These are phyloP conservation scores for Coemansia sp. DNA, from an alignment of 192 early-diverging fungal species.

Conservation along the genomic window DNA sequence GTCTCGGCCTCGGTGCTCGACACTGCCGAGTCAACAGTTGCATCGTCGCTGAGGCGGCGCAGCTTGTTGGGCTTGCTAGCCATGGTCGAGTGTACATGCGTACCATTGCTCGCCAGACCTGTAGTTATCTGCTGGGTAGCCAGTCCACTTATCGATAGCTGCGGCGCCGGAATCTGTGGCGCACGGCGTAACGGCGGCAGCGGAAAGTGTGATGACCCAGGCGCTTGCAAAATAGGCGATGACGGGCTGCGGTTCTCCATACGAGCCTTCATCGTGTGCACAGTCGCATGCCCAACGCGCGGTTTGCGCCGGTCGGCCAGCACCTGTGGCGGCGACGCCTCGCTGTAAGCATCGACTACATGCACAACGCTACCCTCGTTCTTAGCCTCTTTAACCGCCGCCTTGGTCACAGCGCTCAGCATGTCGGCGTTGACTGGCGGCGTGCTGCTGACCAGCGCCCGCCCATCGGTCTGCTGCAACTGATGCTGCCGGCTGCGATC, in stretches of 20 bases:
- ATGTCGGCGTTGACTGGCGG: slow-evolving; percentile 38
- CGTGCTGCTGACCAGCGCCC: slow-evolving; percentile 3
- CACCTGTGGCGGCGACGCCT: slow-evolving; percentile 48
- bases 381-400: slow-evolving; percentile 46
- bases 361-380: slow-evolving; percentile 44
- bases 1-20: slow-evolving; percentile 19
- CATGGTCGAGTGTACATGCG: neutral
- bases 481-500: slow-evolving; percentile 4
- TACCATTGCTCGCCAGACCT: neutral
- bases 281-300: slow-evolving; percentile 46
- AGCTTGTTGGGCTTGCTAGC: slow-evolving; percentile 33
- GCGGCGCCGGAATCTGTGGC: slow-evolving; percentile 19
- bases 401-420: slow-evolving; percentile 42
- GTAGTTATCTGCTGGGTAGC: slow-evolving; percentile 3
- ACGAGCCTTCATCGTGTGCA: slow-evolving; percentile 50
- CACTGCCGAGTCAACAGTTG: neutral
- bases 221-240: slow-evolving; percentile 16
- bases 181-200: slow-evolving; percentile 28
- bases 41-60: slow-evolving; percentile 34
- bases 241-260: slow-evolving; percentile 48
- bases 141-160: slow-evolving; percentile 11
- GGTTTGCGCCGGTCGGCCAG: slow-evolving; percentile 53
- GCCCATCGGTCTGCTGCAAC: neutral
- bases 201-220: slow-evolving; percentile 11
- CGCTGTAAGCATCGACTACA: slow-evolving; percentile 25